These are phyloP conservation scores for Begonia masoniana DNA, from an alignment of 306 rosid species.

Conservation along the genomic window DNA sequence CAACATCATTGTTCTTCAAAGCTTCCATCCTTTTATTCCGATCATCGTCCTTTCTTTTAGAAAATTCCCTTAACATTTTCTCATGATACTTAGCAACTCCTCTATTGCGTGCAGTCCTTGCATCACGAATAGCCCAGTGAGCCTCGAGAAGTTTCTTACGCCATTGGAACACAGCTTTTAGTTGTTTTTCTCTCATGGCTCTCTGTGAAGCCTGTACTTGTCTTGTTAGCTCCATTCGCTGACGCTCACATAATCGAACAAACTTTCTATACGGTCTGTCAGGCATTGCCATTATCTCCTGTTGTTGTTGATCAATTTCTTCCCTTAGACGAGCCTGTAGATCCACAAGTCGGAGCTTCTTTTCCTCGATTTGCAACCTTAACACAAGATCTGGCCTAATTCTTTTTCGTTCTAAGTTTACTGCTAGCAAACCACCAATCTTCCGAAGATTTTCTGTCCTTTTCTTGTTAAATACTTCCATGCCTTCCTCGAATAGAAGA, in stretches of 20 bases:
- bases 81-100: constrained; percentile 99
- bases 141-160: constrained; percentile 95
- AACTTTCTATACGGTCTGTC: constrained; percentile 93
- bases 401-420: constrained; percentile 86
- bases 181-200: constrained; percentile 81
- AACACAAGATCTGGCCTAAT: constrained; percentile 91
- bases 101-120: constrained; percentile 88
- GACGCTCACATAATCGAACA: constrained; percentile 91
- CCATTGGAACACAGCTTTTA: constrained; percentile 90
- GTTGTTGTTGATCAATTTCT: constrained; percentile 95
- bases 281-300: constrained; percentile 98
- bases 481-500: constrained; percentile 84
- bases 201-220: constrained; percentile 89
- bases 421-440: constrained; percentile 80
- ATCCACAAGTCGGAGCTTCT: constrained; percentile 79
- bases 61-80: constrained; percentile 84
- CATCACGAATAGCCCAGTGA: constrained; percentile 96
- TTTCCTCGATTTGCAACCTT: constrained; percentile 89
- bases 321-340: constrained; percentile 85
- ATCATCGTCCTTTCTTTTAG: constrained; percentile 89
- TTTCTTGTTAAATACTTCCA: constrained; percentile 62
- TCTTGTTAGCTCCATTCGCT: constrained; percentile 78
- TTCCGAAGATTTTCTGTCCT: constrained; percentile 66
- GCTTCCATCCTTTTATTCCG: constrained; percentile 95
- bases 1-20: constrained; percentile 91